Evolutionary conservation across 768 basidiomycete species (phyloP).

Genomic region (Termitomyces sp.): DNA sequence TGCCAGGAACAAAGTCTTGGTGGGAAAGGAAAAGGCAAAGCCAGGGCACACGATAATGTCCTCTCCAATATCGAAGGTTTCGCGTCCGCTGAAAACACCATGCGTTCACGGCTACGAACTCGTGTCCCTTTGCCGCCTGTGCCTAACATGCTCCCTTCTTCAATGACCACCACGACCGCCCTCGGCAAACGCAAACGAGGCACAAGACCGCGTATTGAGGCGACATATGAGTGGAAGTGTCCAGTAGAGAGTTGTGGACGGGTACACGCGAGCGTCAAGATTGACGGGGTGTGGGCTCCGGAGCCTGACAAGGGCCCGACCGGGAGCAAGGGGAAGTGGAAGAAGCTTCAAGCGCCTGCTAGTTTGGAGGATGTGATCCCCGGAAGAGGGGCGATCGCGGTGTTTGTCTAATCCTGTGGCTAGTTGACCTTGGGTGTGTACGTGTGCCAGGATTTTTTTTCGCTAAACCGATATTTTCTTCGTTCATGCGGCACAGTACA

Average conservation of each 20-base stretch:
- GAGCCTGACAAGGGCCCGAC: conserved; percentile 24
- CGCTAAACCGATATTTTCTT: not conserved
- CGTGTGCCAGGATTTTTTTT: too few species aligned
- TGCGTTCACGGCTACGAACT: conserved; percentile 56
- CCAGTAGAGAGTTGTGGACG: conserved; percentile 54
- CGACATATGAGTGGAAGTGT: conserved; percentile 54
- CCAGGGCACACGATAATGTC: not conserved
- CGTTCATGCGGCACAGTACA: not conserved
- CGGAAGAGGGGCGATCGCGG: conserved; percentile 35
- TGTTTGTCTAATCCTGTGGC: conserved; percentile 30
- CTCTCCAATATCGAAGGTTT: not conserved
- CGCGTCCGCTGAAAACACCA: conserved; percentile 25
- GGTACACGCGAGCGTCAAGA: conserved; percentile 49
- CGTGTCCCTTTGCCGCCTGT: conserved; percentile 18
- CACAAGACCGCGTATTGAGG: conserved; percentile 36
- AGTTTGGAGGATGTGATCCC: conserved; percentile 2
- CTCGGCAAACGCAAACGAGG: conserved; percentile 17
- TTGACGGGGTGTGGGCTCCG: conserved; percentile 56
- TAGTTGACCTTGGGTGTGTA: not conserved
- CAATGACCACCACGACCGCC: not conserved
- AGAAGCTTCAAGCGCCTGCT: not conserved
- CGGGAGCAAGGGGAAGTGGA: conserved; percentile 10
- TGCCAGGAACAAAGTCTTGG: not conserved
- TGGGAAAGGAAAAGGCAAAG: conserved; percentile 3
- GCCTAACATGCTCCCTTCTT: not conserved